Conservation (phyloP, 371 early-diverging fungal species). For the Zychaea mexicana region DNA sequence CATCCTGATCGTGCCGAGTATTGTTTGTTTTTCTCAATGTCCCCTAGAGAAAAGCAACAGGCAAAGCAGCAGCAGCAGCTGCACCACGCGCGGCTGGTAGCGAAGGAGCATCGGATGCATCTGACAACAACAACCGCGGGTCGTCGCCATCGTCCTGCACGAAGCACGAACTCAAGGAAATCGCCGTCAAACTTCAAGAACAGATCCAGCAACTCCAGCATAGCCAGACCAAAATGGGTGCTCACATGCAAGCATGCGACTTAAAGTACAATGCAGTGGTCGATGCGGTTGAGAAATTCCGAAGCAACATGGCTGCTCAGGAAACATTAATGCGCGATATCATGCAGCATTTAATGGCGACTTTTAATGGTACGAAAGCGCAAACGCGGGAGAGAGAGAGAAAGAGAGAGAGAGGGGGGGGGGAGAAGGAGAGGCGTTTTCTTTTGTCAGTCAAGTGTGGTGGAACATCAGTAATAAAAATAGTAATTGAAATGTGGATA, state of each 20-base stretch:
- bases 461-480: too few species aligned
- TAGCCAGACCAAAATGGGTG: slow-evolving; percentile 31
- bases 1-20: too few species aligned
- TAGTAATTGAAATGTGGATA: neutral
- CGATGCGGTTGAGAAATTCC: slow-evolving; percentile 55
- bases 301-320: slow-evolving; percentile 58
- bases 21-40: neutral
- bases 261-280: slow-evolving; percentile 55
- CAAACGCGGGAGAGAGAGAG: too few species aligned
- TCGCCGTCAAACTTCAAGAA: slow-evolving; percentile 39
- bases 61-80: slow-evolving; percentile 22
- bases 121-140: neutral
- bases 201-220: slow-evolving; percentile 46
- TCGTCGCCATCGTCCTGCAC: neutral
- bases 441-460: too few species aligned
- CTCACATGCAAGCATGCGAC: slow-evolving; percentile 39
- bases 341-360: slow-evolving; percentile 47
- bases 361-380: slow-evolving; percentile 1
- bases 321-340: slow-evolving; percentile 60
- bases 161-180: slow-evolving; percentile 18
- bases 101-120: neutral
- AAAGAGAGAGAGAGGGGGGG: too few species aligned
- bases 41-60: slow-evolving; percentile 33
- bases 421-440: too few species aligned
- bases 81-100: neutral